Conservation (phyloP, 2,329 filamentous ascomycete species). For the Sporothrix pallida region DNA sequence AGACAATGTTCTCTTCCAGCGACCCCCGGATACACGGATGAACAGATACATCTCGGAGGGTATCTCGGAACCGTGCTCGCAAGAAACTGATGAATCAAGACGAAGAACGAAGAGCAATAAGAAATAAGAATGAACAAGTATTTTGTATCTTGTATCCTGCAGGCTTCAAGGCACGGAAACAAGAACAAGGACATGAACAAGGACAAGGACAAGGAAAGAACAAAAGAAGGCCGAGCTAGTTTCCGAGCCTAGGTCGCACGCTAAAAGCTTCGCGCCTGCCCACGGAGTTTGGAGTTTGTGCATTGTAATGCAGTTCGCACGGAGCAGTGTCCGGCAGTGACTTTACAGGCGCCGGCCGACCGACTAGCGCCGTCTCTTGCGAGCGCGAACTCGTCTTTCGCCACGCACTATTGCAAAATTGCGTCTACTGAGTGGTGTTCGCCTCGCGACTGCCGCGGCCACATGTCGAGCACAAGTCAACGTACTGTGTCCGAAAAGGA, state of each 20-base stretch:
- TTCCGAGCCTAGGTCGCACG: not conserved
- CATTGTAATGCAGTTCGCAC: conserved; percentile 5
- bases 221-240: conserved; percentile 3
- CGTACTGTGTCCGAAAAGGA: conserved; percentile 15
- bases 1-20: not conserved
- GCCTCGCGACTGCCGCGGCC: not conserved
- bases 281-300: not conserved
- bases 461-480: conserved; percentile 1
- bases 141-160: too few species aligned
- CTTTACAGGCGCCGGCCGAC: not conserved
- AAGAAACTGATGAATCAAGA: not conserved
- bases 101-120: not conserved
- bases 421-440: not conserved
- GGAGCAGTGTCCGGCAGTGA: conserved; percentile 22
- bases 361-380: conserved; percentile 13
- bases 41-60: not conserved
- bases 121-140: not conserved
- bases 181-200: too few species aligned
- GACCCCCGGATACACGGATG: not conserved
- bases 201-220: too few species aligned
- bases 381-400: not conserved
- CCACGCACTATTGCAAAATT: conserved; percentile 7
- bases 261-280: conserved; percentile 4
- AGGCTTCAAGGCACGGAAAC: too few species aligned
- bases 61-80: not conserved